Evolutionary conservation across 1,284 basidiomycete species (phyloP), one percentile per base, ranked within the genome.

Genomic region (Austropuccinia psidii): DNA sequence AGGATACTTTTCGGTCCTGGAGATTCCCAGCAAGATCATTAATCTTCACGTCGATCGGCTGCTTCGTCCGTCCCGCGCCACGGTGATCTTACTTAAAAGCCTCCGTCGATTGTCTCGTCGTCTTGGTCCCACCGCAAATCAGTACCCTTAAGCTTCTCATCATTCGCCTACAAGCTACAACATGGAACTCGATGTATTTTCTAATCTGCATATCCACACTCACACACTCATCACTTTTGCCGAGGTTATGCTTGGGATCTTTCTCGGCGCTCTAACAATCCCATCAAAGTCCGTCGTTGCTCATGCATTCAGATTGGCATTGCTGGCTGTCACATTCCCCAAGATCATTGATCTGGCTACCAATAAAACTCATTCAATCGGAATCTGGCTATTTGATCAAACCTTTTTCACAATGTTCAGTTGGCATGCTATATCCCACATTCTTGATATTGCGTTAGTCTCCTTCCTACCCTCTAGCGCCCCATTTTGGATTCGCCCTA

Each of bases 401-500:
- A 15, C 45, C 21, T 2, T 61, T 17, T 45, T 65, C 19, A 45
- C 62, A 5, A 27, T 15, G 3, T 4, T 33, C 15, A 45, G 62
- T 7, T 65, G 62, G 62, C 29, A 49, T 31, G 19, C 50, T 15
- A 27, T 65, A 2, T 4, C 35, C 13, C 15, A 45, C 3, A 8
- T 37, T 5, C 6, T 65, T 3, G 62, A 50, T 4, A 17, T 65
- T n/a, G 15, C 29, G 3, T 24, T 65, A 17, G 41, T 65, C 33
- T 17, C 58, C 5, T 43, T 39, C 3, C 6, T 41, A 31, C 35
- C 41, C 21, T 27, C 43, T 47, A 31, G 2, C 13, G 37, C 60
- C 8, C 43, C 62, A 11, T 31, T n/a, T 7, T 65, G 45, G 62
- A 65, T 65, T 15, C 41, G 47, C 8, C 62, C 62, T 6, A 65